Evolutionary conservation across 164 flowering plant species (phyloP).

Genomic region (Vitis amurensis): DNA sequence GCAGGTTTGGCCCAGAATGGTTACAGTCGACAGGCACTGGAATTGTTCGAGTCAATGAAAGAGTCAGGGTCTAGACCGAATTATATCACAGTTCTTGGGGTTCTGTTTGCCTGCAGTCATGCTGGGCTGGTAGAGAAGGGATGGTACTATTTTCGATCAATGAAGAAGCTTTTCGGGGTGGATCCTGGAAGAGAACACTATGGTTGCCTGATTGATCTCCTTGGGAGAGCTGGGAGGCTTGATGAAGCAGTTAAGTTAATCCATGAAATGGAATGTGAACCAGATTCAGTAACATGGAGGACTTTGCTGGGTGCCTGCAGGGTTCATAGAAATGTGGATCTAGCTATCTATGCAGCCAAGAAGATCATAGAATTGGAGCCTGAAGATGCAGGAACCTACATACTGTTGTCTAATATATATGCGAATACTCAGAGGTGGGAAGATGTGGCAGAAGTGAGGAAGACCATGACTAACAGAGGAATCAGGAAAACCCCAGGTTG

Average conservation of each 20-base stretch:
- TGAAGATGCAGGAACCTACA: constrained; percentile 68
- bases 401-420: constrained; percentile 67
- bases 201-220: constrained; percentile 87
- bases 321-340: constrained; percentile 57
- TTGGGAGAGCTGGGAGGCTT: constrained; percentile 85
- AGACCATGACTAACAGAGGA: constrained; percentile 49
- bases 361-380: constrained; percentile 61
- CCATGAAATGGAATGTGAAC: constrained; percentile 60
- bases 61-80: constrained; percentile 56
- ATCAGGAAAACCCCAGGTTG: constrained; percentile 85
- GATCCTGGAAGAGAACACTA: constrained; percentile 82
- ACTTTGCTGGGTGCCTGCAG: constrained; percentile 77
- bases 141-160: constrained; percentile 57
- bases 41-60: constrained; percentile 66
- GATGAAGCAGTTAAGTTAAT: constrained; percentile 65
- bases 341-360: constrained; percentile 71
- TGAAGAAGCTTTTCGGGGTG: constrained; percentile 60
- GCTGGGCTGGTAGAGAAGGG: constrained; percentile 82
- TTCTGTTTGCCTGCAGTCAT: constrained; percentile 92
- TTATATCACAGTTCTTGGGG: constrained; percentile 67
- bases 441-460: constrained; percentile 56
- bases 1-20: constrained; percentile 89
- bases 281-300: constrained; percentile 81
- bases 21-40: constrained; percentile 57
- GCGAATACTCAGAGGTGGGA: constrained; percentile 73